These are phyloP conservation scores for Neurospora tetrasperma DNA, from an alignment of 495 filamentous ascomycete genomes.

Conservation along the genomic window DNA sequence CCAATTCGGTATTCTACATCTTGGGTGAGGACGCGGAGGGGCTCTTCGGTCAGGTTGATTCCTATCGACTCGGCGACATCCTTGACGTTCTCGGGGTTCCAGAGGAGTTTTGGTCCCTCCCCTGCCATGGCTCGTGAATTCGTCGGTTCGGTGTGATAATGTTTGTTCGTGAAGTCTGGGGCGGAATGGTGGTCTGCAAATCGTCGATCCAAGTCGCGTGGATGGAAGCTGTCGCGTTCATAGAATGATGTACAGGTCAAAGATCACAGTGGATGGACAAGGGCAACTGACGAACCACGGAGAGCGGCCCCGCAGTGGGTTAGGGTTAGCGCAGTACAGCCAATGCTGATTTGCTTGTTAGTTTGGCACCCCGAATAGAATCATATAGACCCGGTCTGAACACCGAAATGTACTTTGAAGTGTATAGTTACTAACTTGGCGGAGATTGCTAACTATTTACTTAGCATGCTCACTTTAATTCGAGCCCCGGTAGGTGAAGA, in stretches of 20 bases:
- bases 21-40: conserved; percentile 71
- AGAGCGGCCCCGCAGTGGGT: neutral
- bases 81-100: conserved; percentile 91
- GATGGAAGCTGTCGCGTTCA: neutral
- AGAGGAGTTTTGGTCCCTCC: conserved; percentile 45
- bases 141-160: neutral
- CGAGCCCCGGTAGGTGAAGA: no score
- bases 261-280: neutral
- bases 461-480: no score
- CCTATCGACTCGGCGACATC: conserved; percentile 95
- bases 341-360: no score
- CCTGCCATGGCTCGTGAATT: neutral
- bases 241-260: neutral
- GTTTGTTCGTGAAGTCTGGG: no score
- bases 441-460: no score
- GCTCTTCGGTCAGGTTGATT: conserved; percentile 70
- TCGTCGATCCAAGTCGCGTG: neutral
- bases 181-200: neutral
- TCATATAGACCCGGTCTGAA: no score
- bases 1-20: conserved; percentile 92
- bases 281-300: neutral
- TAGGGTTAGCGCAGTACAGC: neutral
- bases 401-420: no score
- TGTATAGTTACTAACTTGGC: no score
- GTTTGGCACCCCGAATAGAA: no score